Evolutionary conservation across 331 rosid species (phyloP), one percentile per base, ranked within the genome.

Genomic region (Spiraea crenata): DNA sequence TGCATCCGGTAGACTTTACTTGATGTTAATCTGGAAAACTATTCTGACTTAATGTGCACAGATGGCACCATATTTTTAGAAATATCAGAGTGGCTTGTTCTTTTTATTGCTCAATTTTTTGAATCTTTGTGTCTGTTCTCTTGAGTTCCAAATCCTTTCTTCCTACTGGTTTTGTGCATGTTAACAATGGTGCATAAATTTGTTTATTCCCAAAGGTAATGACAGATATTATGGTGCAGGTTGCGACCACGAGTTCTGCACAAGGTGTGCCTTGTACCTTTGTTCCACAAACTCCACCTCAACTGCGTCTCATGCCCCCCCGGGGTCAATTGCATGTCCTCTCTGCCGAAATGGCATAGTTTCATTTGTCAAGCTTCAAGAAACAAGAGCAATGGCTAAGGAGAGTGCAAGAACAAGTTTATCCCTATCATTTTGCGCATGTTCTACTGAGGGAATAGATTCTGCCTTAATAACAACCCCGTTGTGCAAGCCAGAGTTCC

Each of bases 201-300:
- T 61, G 35, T 54, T 19, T 35, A 40, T 57, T 14, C 13, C n/a
- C 65, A 10, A 55, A 15, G 45, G 54, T 19, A 14, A 9, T 69
- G 42, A 54, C 57, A 59, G 19, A 56, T 67, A 31, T 46, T 41
- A 49, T 60, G 52, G 47, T 76, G 79, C 96, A 91, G 99, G 96
- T 69, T 95, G 97, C 71, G 96, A 87, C 52, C 99, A 95, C 55
- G 99, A 95, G 80, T 91, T 91, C 80, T 95, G 99, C 84, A 86
- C 95, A 39, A 88, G 85, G 35, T 95, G 97, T 80, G 99, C 97
- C 48, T 78, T 95, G 79, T 91, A 95, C 81, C 92, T 91, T 38
- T 95, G 99, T 72, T 89, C 97, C 0, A 87, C 97, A 65, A 91
- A 85, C 75, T 77, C 81, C 25, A 76, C 82, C 25, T 54, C 89